Evolutionary conservation across 2,329 filamentous ascomycete genomes (phyloP).

Genomic region (Fusarium robinianum): DNA sequence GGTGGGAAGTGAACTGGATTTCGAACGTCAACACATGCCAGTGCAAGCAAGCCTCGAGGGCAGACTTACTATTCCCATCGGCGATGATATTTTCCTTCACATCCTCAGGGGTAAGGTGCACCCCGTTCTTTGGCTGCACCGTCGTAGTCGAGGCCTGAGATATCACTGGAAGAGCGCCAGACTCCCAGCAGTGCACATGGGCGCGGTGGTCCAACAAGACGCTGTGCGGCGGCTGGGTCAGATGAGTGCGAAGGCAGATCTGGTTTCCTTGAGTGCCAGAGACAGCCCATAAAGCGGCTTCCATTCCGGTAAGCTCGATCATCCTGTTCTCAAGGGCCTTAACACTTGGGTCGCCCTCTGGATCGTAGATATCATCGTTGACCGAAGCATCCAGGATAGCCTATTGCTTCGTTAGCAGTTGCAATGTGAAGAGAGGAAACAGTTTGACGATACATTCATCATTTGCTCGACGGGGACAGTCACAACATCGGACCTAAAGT

Average conservation of each 20-base stretch:
- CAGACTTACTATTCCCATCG: constrained; percentile 33
- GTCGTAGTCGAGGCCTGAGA: constrained; percentile 69
- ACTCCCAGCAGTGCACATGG: constrained; percentile 72
- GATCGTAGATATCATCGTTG: constrained; percentile 38
- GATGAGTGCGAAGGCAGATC: constrained; percentile 36
- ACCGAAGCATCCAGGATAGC: constrained; percentile 36
- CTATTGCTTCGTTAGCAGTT: constrained; percentile 3
- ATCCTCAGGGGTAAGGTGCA: constrained; percentile 75
- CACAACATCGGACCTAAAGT: constrained; percentile 38
- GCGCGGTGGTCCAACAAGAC: constrained; percentile 63
- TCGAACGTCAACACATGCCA: constrained; percentile 29
- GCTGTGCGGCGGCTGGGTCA: constrained; percentile 36
- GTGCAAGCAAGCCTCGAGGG: constrained; percentile 42
- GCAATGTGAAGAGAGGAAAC: not conserved
- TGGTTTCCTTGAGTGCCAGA: constrained; percentile 39
- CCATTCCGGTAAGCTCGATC: constrained; percentile 34
- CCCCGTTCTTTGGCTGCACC: constrained; percentile 69
- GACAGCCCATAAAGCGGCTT: constrained; percentile 35
- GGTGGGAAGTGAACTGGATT: constrained; percentile 76
- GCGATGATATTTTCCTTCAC: constrained; percentile 51
- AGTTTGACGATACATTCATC: constrained; percentile 25
- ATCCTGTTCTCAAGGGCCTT: constrained; percentile 31
- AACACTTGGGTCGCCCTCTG: constrained; percentile 34
- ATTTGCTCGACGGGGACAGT: constrained; percentile 34
- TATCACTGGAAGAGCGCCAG: constrained; percentile 66